phyloP scores from a whole-genome alignment of 1,284 basidiomycete species.

The Malassezia vespertilionis region DNA sequence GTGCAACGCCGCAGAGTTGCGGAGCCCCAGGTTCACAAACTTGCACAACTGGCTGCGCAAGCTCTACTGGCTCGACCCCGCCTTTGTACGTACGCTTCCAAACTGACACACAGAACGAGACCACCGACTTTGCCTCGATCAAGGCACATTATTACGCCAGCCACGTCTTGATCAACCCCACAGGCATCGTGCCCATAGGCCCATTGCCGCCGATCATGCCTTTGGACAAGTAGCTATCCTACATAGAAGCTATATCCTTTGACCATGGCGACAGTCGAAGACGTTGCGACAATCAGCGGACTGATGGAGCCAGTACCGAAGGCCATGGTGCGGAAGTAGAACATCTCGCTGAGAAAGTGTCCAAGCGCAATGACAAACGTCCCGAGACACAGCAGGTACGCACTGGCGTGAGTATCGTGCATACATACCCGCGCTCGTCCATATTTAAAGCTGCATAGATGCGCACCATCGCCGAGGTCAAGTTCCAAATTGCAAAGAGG shows the following conservation, averaged over 20 bases:
- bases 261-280: constrained; percentile 15
- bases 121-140: constrained; percentile 64
- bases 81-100: constrained; percentile 56
- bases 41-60: too few relatives aligned
- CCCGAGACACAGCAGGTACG: constrained; percentile 72
- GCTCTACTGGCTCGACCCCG: constrained; percentile 31
- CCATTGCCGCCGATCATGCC: constrained; percentile 37
- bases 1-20: too few relatives aligned
- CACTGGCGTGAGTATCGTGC: constrained; percentile 14
- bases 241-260: constrained; percentile 15
- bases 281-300: constrained; percentile 60
- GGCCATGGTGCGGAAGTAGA: constrained; percentile 70
- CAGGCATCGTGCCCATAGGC: constrained; percentile 36
- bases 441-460: constrained; percentile 40
- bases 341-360: constrained; percentile 75
- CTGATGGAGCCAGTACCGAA: constrained; percentile 58
- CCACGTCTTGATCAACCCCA: constrained; percentile 41
- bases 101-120: too few relatives aligned
- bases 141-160: constrained; percentile 48
- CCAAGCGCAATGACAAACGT: constrained; percentile 79
- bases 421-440: constrained; percentile 27
- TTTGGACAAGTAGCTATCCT: constrained; percentile 16
- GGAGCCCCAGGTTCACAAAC: too few relatives aligned
- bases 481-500: constrained; percentile 43
- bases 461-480: constrained; percentile 38